These are phyloP conservation scores for Aspergillus sergii DNA, from an alignment of 2,329 filamentous ascomycete genomes.

Conservation along the genomic window DNA sequence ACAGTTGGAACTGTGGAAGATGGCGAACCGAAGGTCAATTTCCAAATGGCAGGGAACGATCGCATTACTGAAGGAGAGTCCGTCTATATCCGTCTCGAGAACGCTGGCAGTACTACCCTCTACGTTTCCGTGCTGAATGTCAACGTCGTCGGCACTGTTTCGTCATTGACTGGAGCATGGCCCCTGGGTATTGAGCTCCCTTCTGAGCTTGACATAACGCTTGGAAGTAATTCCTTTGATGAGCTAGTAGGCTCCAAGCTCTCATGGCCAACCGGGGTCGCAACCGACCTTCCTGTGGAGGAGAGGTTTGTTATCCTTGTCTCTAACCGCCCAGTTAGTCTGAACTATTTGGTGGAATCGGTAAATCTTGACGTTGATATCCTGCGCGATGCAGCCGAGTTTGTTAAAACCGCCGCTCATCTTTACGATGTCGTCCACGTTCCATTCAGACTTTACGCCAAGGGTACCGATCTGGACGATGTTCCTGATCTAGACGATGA, in stretches of 20 bases:
- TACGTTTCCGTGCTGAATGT: slow-evolving; percentile 1
- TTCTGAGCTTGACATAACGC: background rate
- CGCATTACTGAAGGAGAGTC: background rate
- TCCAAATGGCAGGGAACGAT: background rate
- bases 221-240: slow-evolving; percentile 2
- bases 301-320: background rate
- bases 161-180: background rate
- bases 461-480: background rate
- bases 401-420: background rate
- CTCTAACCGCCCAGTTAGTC: background rate
- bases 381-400: background rate
- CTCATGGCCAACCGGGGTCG: background rate
- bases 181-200: background rate
- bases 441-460: background rate
- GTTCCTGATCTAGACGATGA: background rate
- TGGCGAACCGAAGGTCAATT: background rate
- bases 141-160: background rate
- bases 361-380: background rate
- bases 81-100: slow-evolving; percentile 1
- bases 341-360: background rate
- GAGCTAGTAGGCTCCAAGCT: background rate
- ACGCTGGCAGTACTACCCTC: background rate
- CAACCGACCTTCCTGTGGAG: background rate
- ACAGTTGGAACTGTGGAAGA: background rate
- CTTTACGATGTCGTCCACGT: background rate